Evolutionary conservation across 805 yeast species (phyloP), one percentile per base, ranked within the genome.

Genomic region (Myxozyma mucilagina): DNA sequence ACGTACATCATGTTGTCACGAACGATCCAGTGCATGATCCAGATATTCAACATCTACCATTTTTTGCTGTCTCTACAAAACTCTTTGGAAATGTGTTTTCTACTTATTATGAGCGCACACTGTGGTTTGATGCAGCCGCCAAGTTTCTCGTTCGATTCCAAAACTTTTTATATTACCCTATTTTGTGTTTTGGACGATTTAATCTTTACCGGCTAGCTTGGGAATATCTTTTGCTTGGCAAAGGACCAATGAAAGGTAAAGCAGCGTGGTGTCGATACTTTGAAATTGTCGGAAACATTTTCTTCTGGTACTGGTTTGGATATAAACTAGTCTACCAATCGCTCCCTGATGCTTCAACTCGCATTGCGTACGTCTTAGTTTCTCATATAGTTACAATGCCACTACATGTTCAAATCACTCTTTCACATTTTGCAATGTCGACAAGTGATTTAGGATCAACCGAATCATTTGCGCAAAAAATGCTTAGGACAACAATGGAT

Each of bases 11-110:
- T 72, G 75, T 90, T 54, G 81, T 90, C 57, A 88, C 97, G n/a
- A 90, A 90, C 73, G 96, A 90, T 71, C 97, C 97, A 0, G 87
- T 87, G 1, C 96, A 91, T 71, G 97, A 90, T 70, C 97, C 97
- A 0, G 97, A 90, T 74, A 91, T 90, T 71, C 97, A 90, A 74
- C 97, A 90, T 74, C 73, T 90, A 65, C 97, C 97, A 1, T 90
- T 90, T 69, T 90, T 90, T 72, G 96, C 96, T 1, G 96, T 90
- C 18, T 85, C 91, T 57, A 79, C 88, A 0, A 77, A 87, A 63
- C 76, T 90, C 3, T 82, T 90, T 67, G 84, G 83, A 2, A 79
- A 83, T 69, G 83, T 90, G 7, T 89, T 84, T 71, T 89, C 96
- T 31, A 89, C 96, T 0, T 90, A 85, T 73, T 90, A 90, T 70